Percentiles rank a stretch among this genome's conserved stretches.
phyloP scores from a whole-genome alignment of 1,284 basidiomycete genomes.

The Marasmius tenuissimus region DNA sequence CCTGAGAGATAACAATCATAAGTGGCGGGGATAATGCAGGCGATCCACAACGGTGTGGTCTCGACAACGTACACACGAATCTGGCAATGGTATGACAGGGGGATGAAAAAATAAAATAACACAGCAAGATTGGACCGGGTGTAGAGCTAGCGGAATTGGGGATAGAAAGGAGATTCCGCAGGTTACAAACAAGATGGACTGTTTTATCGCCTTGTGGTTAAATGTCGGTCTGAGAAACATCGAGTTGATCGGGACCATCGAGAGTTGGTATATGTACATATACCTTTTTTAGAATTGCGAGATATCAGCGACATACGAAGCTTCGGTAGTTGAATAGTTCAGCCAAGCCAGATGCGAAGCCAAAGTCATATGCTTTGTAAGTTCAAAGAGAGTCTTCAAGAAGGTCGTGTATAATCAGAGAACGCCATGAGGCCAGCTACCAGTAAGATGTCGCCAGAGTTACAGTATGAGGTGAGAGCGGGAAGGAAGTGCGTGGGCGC shows the following conservation, averaged over 20 bases:
- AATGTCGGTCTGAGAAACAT: not conserved
- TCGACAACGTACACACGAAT: not conserved
- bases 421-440: too few relatives aligned
- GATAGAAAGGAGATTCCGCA: not conserved
- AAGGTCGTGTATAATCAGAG: too few relatives aligned
- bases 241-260: not conserved
- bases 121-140: not conserved
- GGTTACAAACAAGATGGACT: not conserved
- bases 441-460: not conserved
- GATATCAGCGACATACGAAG: not conserved
- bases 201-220: not conserved
- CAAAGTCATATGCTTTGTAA: too few relatives aligned
- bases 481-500: slow-evolving; percentile 18
- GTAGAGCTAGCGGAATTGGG: not conserved
- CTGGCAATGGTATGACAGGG: not conserved
- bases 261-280: not conserved
- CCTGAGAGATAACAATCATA: not conserved
- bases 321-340: too few relatives aligned
- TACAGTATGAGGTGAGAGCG: not conserved
- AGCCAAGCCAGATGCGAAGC: too few relatives aligned
- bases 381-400: too few relatives aligned
- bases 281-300: not conserved
- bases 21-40: not conserved
- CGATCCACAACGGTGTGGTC: not conserved
- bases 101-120: not conserved